Evolutionary conservation across 164 flowering plant species (phyloP), one percentile per base, ranked within the genome.

Genomic region (Dillenia turbinata): DNA sequence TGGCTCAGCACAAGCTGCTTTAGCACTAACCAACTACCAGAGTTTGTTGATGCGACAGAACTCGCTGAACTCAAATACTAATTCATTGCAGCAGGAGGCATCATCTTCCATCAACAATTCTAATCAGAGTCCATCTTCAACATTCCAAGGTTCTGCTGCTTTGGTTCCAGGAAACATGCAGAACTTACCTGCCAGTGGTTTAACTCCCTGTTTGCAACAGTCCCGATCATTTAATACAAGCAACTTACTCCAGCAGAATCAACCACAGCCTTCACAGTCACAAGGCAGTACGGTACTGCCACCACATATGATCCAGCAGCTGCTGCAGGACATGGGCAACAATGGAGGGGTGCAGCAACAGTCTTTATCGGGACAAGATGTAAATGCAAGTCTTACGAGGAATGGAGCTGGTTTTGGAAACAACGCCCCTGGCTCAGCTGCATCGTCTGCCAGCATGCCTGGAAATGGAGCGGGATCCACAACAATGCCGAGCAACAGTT

Each of bases 241-340:
- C 60, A 64, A 62, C 57, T 19, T 73, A 14, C 67, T 75, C 7
- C 86, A 76, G 49, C 94, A 81, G 61, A 73, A 52, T 60, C 81
- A 72, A 53, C 58, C 66, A 12, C 85, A 69, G 51, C 16, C 70
- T 19, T 65, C 84, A 19, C 22, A 19, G 22, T 19, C 22, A 12
- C 84, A 77, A 66, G 78, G 73, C 14, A 82, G 75, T 63, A 90
- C 72, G 69, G 75, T 78, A 49, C 50, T 87, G 47, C 94, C 83
- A 52, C 91, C 83, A 59, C 95, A 85, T 47, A 77, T 86, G 85
- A 76, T 94, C 61, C 97, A 94, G 71, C 97, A 87, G 53, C 61
- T 88, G 54, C 78, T 88, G 65, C 96, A 89, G 62, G 90, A 86
- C 65, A 83, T 88, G 49, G 77, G 66, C 52, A 84, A 63, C 60